Conservation (phyloP, 2,329 filamentous ascomycete genomes). For the Lachnellula subtilissima region DNA sequence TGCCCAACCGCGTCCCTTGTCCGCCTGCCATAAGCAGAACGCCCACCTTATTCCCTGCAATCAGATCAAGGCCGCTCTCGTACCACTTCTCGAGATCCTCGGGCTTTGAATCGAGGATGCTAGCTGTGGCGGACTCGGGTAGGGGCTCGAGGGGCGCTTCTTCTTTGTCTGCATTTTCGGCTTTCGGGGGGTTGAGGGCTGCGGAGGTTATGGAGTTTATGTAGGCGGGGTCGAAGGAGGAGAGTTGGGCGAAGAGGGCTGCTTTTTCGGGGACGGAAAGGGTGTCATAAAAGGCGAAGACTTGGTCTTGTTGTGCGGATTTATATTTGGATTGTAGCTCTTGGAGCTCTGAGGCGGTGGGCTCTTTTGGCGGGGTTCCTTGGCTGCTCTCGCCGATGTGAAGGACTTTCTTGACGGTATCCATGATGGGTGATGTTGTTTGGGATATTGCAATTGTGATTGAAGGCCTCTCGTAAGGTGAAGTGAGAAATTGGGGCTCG, state of each 20-base stretch:
- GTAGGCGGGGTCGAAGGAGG: slow-evolving; percentile 73
- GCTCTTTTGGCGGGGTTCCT: slow-evolving; percentile 29
- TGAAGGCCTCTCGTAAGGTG: background rate
- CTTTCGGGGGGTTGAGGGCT: slow-evolving; percentile 71
- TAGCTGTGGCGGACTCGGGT: slow-evolving; percentile 79
- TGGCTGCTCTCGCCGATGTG: slow-evolving; percentile 30
- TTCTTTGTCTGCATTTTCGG: slow-evolving; percentile 35
- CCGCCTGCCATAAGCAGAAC: slow-evolving; percentile 97
- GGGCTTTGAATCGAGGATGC: slow-evolving; percentile 80
- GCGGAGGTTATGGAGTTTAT: slow-evolving; percentile 84
- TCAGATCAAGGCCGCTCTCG: slow-evolving; percentile 59
- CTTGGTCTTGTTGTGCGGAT: slow-evolving; percentile 71
- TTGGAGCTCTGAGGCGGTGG: slow-evolving; percentile 38
- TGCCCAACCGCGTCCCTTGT: slow-evolving; percentile 90
- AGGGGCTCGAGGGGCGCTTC: slow-evolving; percentile 68
- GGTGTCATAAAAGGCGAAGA: slow-evolving; percentile 82
- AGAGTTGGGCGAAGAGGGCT: slow-evolving; percentile 74
- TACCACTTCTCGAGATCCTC: slow-evolving; percentile 83
- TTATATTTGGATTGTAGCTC: slow-evolving; percentile 66
- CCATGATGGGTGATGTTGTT: slow-evolving; percentile 23
- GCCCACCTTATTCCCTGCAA: slow-evolving; percentile 65
- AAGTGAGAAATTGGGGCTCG: background rate
- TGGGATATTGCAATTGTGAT: background rate
- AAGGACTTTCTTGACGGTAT: slow-evolving; percentile 42
- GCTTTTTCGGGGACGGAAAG: slow-evolving; percentile 70